Evolutionary conservation across 192 early-diverging fungal genomes (phyloP), one percentile per base, ranked within the genome.

Genomic region (Coemansia sp.): DNA sequence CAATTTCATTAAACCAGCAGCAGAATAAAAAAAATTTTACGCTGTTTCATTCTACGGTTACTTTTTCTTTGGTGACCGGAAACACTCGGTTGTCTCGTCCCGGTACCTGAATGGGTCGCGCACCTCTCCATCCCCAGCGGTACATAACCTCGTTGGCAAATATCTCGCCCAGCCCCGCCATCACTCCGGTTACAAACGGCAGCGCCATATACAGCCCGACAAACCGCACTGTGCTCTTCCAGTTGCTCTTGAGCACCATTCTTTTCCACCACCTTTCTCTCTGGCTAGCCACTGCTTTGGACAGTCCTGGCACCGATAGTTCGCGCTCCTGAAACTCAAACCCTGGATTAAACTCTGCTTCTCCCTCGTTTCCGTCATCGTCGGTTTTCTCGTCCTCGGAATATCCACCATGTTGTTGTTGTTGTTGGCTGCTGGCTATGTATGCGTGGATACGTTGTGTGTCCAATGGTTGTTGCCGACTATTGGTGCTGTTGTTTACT

Each of bases 101-200:
- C 11, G 58, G 35, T 1, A 84, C 81, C 55, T 64, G 52, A 22
- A 84, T 63, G 5, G 77, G 76, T 8, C 77, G 66, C 0, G 81
- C 81, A 11, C 81, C 81, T n/a, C 72, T 61, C 92, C 92, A 93
- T 7, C 92, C 92, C 86, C 87, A 90, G 22, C 86, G 85, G 68
- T 87, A 92, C 36, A 89, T 83, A 32, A 90, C 64, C 71, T 93
- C 92, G 75, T 93, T 91, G 58, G 92, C 92, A 68, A 89, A 88
- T 43, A 93, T 93, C 76, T 93, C 92, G 57, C 92, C 92, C 81
- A 93, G 88, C 4, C 92, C 92, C 2, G 79, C 73, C 82, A 86
- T 84, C 36, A 86, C 76, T 2, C 85, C 82, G 0, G 79, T 81
- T 11, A 85, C 67, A 70, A 85, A 85, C 14, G 84, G 84, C 39